A percentile compares a stretch with the other conserved stretches of the same genome.
These are phyloP conservation scores for Pichia sp. DNA, from an alignment of 1,139 yeast species.

Conservation along the genomic window DNA sequence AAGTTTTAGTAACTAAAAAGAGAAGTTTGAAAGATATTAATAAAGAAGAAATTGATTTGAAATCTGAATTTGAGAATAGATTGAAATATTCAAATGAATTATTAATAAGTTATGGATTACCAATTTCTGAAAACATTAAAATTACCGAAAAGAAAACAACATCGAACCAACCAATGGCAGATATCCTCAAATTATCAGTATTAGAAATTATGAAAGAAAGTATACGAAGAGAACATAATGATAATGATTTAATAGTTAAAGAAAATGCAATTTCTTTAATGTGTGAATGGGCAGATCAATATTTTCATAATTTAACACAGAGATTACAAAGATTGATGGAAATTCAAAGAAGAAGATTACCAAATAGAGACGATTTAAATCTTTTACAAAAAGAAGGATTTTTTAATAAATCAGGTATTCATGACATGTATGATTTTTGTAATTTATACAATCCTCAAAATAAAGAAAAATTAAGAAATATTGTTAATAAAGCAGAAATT, in stretches of 20 bases:
- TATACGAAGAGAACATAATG: conserved; percentile 4
- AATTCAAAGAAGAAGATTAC: conserved; percentile 60
- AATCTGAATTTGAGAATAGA: background rate
- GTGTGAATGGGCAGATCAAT: conserved; percentile 43
- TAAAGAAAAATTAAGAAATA: conserved; percentile 4
- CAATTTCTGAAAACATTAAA: background rate
- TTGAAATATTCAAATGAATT: background rate
- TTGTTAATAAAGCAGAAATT: background rate
- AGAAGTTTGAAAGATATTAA: conserved; percentile 1
- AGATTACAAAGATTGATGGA: conserved; percentile 51
- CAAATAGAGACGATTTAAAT: conserved; percentile 54
- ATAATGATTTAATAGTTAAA: background rate
- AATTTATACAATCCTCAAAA: conserved; percentile 16
- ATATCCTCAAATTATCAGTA: conserved; percentile 2
- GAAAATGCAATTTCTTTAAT: conserved; percentile 37
- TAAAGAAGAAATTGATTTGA: conserved; percentile 32
- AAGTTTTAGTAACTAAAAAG: conserved; percentile 21
- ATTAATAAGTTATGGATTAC: conserved; percentile 2
- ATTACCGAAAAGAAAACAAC: background rate
- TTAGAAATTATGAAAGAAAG: conserved; percentile 9
- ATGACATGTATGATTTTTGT: conserved; percentile 35
- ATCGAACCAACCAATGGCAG: conserved; percentile 9
- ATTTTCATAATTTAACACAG: conserved; percentile 42
- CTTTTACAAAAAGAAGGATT: conserved; percentile 42
- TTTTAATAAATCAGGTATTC: conserved; percentile 42